phyloP scores from a whole-genome alignment of 441 rosid genomes.

The Aquilaria agallochum region DNA sequence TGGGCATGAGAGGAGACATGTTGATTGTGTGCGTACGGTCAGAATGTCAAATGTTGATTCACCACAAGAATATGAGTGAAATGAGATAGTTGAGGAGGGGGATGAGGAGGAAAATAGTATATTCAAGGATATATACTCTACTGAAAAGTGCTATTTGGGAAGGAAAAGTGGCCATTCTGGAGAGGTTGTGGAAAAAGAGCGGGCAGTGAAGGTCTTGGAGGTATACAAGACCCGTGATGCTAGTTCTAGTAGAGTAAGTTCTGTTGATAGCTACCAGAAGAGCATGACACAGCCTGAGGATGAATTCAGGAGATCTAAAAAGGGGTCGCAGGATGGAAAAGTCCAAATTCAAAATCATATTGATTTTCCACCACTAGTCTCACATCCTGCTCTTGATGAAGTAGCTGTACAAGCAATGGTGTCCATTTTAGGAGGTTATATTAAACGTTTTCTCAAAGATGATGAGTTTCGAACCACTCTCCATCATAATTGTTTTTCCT shows the following conservation, averaged over 20 bases:
- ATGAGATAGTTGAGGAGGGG: constrained; percentile 40
- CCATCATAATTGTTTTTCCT: constrained; percentile 39
- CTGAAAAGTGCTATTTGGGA: constrained; percentile 19
- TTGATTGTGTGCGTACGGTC: constrained; percentile 16
- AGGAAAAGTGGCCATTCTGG: constrained; percentile 19
- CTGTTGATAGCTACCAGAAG: constrained; percentile 13
- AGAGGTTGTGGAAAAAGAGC: constrained; percentile 11
- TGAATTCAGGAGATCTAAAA: constrained; percentile 20
- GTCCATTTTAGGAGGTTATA: constrained; percentile 49
- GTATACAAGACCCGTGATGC: constrained; percentile 10
- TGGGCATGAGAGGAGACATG: constrained; percentile 15
- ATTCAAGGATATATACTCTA: constrained; percentile 30
- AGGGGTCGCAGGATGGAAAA: constrained; percentile 25
- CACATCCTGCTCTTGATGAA: constrained; percentile 53
- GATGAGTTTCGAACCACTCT: constrained; percentile 33
- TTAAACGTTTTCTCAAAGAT: constrained; percentile 37
- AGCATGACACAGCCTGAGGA: constrained; percentile 19
- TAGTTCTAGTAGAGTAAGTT: constrained; percentile 13
- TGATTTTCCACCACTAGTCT: constrained; percentile 16
- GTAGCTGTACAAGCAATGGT: constrained; percentile 53
- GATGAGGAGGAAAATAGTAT: constrained; percentile 21
- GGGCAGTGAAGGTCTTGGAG: constrained; percentile 18
- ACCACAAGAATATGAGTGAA: constrained; percentile 14
- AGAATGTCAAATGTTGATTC: constrained; percentile 9
- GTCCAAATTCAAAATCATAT: constrained; percentile 15